A percentile compares a stretch with the other conserved stretches of the same genome.
Conservation (phyloP, 2,329 filamentous ascomycete genomes). For the Verticillium zaregamsianum region DNA sequence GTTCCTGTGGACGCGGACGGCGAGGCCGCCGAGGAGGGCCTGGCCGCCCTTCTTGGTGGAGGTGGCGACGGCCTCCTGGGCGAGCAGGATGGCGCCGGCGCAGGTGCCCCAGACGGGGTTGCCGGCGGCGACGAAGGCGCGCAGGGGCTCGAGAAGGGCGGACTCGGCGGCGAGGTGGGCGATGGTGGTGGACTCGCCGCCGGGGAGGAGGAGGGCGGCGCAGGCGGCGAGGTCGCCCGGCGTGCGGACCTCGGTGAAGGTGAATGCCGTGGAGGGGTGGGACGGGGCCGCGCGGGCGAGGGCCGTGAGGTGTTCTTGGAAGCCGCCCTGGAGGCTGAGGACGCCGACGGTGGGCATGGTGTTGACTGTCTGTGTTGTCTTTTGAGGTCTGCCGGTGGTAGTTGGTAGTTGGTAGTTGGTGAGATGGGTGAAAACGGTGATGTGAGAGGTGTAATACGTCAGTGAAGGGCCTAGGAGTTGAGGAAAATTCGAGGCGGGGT, state of each 20-base stretch:
- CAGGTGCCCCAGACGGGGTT: constrained; percentile 95
- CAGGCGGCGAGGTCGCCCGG: constrained; percentile 65
- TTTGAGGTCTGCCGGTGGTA: too few species aligned
- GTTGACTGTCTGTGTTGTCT: too few species aligned
- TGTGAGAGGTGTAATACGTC: too few species aligned
- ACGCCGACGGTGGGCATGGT: constrained; percentile 48
- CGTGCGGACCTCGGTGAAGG: constrained; percentile 74
- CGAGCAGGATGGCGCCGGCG: constrained; percentile 86
- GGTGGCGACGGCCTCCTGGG: constrained; percentile 73
- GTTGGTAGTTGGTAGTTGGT: too few species aligned
- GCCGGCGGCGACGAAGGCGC: constrained; percentile 79
- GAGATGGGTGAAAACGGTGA: too few species aligned
- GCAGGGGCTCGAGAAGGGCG: constrained; percentile 75
- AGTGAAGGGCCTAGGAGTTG: too few species aligned
- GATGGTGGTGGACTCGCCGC: constrained; percentile 93
- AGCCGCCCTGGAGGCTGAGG: constrained; percentile 83
- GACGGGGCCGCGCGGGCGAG: constrained; percentile 60
- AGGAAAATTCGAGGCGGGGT: too few species aligned
- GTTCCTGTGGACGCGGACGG: constrained; percentile 87
- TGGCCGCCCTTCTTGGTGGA: constrained; percentile 82
- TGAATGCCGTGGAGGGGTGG: constrained; percentile 5
- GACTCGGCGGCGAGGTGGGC: constrained; percentile 81
- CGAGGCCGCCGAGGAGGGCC: constrained; percentile 86
- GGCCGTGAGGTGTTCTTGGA: constrained; percentile 80
- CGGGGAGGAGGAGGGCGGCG: constrained; percentile 83